Conservation (phyloP, 2,329 filamentous ascomycete species). For the Fusarium chuoi region DNA sequence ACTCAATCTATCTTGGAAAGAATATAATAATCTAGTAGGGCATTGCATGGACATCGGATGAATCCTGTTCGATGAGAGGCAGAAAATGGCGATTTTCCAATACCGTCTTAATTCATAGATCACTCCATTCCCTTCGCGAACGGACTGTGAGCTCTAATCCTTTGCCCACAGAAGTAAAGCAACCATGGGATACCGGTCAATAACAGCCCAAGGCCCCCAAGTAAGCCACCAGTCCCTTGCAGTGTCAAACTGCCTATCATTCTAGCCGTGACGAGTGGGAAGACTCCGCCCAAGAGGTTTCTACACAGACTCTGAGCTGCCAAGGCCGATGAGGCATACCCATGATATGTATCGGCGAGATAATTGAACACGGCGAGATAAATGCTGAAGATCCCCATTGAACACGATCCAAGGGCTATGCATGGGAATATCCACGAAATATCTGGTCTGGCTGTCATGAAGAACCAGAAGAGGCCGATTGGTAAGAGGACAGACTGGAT, state of each 20-base stretch:
- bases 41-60: background rate
- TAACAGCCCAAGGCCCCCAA: constrained; percentile 69
- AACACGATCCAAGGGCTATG: constrained; percentile 69
- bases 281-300: constrained; percentile 82
- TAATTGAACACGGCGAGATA: constrained; percentile 87
- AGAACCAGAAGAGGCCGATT: constrained; percentile 76
- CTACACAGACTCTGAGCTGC: constrained; percentile 90
- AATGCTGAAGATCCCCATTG: constrained; percentile 75
- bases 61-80: background rate
- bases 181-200: constrained; percentile 75
- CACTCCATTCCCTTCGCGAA: constrained; percentile 57
- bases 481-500: constrained; percentile 71
- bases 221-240: constrained; percentile 68
- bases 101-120: background rate
- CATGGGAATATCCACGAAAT: constrained; percentile 73
- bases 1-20: fast-evolving
- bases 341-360: constrained; percentile 87
- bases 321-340: constrained; percentile 84
- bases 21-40: background rate
- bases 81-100: background rate
- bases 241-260: constrained; percentile 71
- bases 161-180: constrained; percentile 70
- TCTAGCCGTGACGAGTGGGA: constrained; percentile 82
- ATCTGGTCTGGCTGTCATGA: constrained; percentile 64
- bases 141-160: constrained; percentile 70